A percentile compares a stretch with the other conserved stretches of the same genome.
Conservation (phyloP, 2,329 filamentous ascomycete genomes). For the Lecanicillium sp. region DNA sequence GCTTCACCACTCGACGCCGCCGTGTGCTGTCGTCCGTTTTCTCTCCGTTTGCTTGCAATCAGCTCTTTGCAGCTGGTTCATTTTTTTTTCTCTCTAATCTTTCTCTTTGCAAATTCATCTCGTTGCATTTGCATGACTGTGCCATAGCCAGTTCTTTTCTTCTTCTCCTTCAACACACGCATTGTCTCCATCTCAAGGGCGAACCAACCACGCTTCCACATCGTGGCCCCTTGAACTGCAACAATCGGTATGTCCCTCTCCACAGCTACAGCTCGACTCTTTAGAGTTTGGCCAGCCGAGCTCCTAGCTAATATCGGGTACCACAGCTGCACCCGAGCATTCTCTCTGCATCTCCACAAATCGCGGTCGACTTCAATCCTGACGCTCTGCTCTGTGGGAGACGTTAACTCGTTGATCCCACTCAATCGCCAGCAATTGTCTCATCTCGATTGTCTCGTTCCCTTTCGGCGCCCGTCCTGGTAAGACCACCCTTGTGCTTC, state of each 20-base stretch:
- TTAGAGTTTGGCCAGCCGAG: constrained; percentile 28
- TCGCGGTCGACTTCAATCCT: constrained; percentile 34
- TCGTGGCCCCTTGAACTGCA: constrained; percentile 18
- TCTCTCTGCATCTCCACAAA: constrained; percentile 28
- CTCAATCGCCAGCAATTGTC: constrained; percentile 39
- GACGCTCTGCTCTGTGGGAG: constrained; percentile 45
- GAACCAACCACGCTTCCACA: constrained; percentile 33
- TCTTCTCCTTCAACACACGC: constrained; percentile 10
- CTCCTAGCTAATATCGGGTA: constrained; percentile 18
- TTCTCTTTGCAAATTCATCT: no score
- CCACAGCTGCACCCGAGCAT: constrained; percentile 29
- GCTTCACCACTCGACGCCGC: no score
- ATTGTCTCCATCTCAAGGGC: constrained; percentile 34
- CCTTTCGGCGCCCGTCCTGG: constrained; percentile 36
- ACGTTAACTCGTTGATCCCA: constrained; percentile 60
- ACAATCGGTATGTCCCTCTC: constrained; percentile 11
- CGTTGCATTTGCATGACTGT: background rate
- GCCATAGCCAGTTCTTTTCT: constrained; percentile 7
- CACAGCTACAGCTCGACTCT: constrained; percentile 18
- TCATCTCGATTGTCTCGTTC: constrained; percentile 37
- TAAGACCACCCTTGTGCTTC: constrained; percentile 34
- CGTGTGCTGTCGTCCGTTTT: no score
- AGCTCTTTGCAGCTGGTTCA: no score
- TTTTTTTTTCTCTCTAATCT: background rate
- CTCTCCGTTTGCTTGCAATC: no score